Percentiles rank a stretch among this genome's conserved stretches.
Conservation (phyloP, 169 alveolate genomes). For the Eimeria praecox region DNA sequence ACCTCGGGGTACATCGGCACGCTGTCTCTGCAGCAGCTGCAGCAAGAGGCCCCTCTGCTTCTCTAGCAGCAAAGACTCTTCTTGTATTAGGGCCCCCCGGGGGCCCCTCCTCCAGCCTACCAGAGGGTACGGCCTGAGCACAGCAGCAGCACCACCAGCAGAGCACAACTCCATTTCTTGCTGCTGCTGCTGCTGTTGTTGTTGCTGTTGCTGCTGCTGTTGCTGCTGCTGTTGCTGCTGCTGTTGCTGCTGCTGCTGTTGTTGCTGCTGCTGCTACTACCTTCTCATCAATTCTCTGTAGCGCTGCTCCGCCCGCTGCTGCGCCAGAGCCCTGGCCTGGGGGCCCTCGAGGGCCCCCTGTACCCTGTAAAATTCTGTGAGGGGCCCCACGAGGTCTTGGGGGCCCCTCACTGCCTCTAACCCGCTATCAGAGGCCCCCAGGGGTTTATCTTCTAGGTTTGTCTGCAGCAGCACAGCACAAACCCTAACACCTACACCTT, state of each 20-base stretch:
- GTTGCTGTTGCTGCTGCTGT: not conserved
- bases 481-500: not conserved
- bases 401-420: not conserved
- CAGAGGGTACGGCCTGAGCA: slow-evolving; percentile 7
- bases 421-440: not conserved
- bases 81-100: slow-evolving; percentile 25
- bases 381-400: not conserved
- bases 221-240: not conserved
- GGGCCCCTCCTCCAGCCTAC: slow-evolving; percentile 34
- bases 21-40: slow-evolving; percentile 59
- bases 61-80: not conserved
- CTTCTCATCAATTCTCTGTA: not conserved
- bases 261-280: not conserved
- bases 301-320: not conserved
- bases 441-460: not conserved
- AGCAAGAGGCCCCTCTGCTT: slow-evolving; percentile 47
- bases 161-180: not conserved
- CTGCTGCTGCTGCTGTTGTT: not conserved
- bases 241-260: not conserved
- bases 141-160: not conserved
- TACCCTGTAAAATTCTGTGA: not conserved
- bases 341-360: slow-evolving; percentile 12
- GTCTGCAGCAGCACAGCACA: not conserved
- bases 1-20: slow-evolving; percentile 45
- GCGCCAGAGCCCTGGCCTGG: not conserved